phyloP scores from a whole-genome alignment of 2,329 filamentous ascomycete genomes.

The Metarhizium rileyi region DNA sequence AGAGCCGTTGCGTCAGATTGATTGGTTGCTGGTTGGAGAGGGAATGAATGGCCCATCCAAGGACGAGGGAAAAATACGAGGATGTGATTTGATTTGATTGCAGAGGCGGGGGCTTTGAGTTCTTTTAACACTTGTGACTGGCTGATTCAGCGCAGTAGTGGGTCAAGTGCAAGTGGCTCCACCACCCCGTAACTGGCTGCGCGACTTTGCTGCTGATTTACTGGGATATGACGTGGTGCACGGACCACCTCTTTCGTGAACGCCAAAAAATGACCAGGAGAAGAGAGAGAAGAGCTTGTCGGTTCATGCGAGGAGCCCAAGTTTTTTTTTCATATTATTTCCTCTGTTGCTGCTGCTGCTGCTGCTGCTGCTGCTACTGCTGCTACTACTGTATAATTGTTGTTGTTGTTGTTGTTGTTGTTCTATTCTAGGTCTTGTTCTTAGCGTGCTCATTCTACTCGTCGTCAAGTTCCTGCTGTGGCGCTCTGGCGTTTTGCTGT shows the following conservation, averaged over 20 bases:
- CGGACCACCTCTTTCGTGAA: constrained; percentile 9
- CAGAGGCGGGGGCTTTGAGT: constrained; percentile 27
- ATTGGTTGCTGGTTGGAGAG: constrained; percentile 35
- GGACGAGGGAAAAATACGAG: constrained; percentile 33
- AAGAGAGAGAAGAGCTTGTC: not conserved
- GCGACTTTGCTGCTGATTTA: constrained; percentile 21
- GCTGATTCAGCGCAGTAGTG: constrained; percentile 37
- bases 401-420: too few species aligned
- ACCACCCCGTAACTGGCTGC: constrained; percentile 14
- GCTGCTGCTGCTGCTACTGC: too few species aligned
- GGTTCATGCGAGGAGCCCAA: not conserved
- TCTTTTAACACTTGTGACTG: constrained; percentile 39
- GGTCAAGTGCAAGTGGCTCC: constrained; percentile 14
- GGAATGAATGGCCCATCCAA: constrained; percentile 22
- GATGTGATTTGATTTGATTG: constrained; percentile 38
- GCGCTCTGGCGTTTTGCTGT: too few species aligned
- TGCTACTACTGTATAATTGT: too few species aligned
- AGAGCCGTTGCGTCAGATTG: constrained; percentile 24
- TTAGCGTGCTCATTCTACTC: not conserved
- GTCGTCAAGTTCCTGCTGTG: not conserved
- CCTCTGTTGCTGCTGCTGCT: too few species aligned
- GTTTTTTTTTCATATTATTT: too few species aligned
- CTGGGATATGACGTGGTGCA: constrained; percentile 18
- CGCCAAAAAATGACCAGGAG: not conserved
- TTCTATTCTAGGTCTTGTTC: too few species aligned